Conservation (phyloP, 495 filamentous ascomycete species). For the Lasiosphaeriaceae sp. region DNA sequence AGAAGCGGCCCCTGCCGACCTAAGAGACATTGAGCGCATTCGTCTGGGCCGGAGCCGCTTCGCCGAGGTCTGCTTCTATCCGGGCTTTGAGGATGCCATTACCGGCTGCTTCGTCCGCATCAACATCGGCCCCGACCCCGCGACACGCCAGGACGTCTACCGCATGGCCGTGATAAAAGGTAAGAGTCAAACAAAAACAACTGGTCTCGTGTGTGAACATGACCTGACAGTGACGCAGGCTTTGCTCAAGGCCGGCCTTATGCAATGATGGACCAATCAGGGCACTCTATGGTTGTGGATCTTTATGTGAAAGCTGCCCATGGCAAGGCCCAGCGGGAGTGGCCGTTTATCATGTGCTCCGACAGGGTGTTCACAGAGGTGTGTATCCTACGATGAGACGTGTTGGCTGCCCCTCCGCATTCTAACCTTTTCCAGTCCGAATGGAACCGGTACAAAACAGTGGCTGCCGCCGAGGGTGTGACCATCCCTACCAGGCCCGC, state of each 20-base stretch:
- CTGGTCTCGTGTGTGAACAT: neutral
- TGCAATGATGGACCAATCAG: constrained; percentile 64
- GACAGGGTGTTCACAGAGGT: constrained; percentile 72
- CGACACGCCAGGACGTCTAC: constrained; percentile 69
- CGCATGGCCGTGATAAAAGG: constrained; percentile 83
- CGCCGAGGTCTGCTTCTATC: constrained; percentile 82
- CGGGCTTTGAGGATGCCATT: constrained; percentile 78
- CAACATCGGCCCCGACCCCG: constrained; percentile 66
- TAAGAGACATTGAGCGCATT: constrained; percentile 78
- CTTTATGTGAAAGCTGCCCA: constrained; percentile 70
- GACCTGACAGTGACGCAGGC: constrained; percentile 40
- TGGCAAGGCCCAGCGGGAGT: constrained; percentile 72
- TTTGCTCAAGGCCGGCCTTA: constrained; percentile 78
- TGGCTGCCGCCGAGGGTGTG: constrained; percentile 65
- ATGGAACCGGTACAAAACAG: constrained; percentile 76
- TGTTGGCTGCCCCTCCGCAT: neutral
- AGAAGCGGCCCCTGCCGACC: constrained; percentile 54
- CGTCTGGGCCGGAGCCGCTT: constrained; percentile 79
- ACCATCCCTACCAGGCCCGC: constrained; percentile 63
- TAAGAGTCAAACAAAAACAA: constrained; percentile 31
- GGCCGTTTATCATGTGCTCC: constrained; percentile 80
- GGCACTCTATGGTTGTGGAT: constrained; percentile 69
- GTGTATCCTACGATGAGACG: constrained; percentile 21
- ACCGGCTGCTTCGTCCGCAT: constrained; percentile 76
- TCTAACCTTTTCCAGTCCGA: constrained; percentile 56